Base-by-base conservation (phyloP, 2,329 filamentous ascomycete genomes). In the Aspergillus vadensis region DNA sequence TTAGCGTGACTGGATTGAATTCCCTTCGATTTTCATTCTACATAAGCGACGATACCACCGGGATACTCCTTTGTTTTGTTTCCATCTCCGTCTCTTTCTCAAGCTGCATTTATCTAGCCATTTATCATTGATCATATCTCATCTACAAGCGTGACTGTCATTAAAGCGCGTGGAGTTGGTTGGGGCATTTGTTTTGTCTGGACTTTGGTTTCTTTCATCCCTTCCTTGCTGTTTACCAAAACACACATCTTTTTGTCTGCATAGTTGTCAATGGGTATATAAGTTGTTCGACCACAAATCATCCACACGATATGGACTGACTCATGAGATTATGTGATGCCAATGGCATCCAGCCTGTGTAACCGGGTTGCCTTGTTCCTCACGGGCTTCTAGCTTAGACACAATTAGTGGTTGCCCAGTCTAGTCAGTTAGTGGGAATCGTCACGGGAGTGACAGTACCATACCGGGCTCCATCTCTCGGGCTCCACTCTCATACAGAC, bases 81-180 rank as follows among this genome's bases (percentile, higher is more conserved):
- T 51, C 25, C 8, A 5, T 8, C 50, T 17, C 21, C 5, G n/a
- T 51, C 39, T 30, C 19, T 43, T 41, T 4, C 21, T 21, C 15
- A 17, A 30, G 5, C 8, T 55, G 23, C 38, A 27, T 55, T 30
- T 44, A 4, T 9, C 10, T 12, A 8, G 19, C 19, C 27, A 39
- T 53, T n/a, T 27, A 10, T 17, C 14, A 32, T 27, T 27, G 30
- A 4, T 30, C n/a, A 21, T 30, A 19, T 53, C 63, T 51, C 30
- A 53, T 61, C 63, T 57, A 63, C 57, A 51, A 65, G 61, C 62
- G 57, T 52, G 53, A 63, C 59, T 61, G 62, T 62, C 27, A 57
- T 52, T 53, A 61, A 63, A 52, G 66, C 64, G 65, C 63, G 66
- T 62, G 69, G 69, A 59, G 67, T 71, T 65, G 60, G 60, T 54